Base-by-base conservation (phyloP, 1,284 basidiomycete genomes). In the Cutaneotrichosporon mucoides region DNA sequence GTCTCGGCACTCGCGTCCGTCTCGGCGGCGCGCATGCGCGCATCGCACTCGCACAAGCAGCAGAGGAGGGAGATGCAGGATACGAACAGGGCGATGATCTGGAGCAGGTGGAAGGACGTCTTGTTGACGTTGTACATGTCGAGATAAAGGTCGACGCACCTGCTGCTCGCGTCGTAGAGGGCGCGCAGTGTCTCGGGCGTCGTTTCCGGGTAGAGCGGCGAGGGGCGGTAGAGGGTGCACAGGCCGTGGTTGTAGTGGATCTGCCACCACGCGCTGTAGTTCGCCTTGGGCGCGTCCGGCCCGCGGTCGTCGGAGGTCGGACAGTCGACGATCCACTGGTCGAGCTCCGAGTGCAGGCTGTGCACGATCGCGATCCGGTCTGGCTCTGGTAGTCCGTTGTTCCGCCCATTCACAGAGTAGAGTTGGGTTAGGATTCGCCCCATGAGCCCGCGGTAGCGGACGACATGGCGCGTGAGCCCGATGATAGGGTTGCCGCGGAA, bases 41-140 rank as follows among this genome's bases (percentile, higher is more conserved):
- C 66, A 38, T 70, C 68, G 60, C 67, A 67, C 40, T 72, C 70
- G 65, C 66, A 68, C 53, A 72, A 35, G 34, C 64, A 70, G 56
- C 69, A 72, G 15, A 72, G 57, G 2, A 72, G 58, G 2, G 63
- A 68, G n/a, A 68, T 72, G 57, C 67, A 70, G 12, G 62, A 60
- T 1, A 70, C 63, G 58, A 68, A 70, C 37, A 68, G 66, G 24
- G 57, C 65, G 7, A 66, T 64, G 11, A 70, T 66, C 57, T 71
- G 69, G 54, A 71, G 63, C 13, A 70, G 60, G 59, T 68, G 67
- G 67, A 68, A 68, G 11, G 59, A 54, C 38, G 70, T 62, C 59
- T 68, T 67, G 55, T 63, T 64, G 38, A 66, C 55, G 34, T 58
- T 56, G 62, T 63, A 68, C 50, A 72, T 49, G 24, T 72, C 64